Base-by-base conservation (phyloP, 2,329 filamentous ascomycete species). In the Teratosphaeriaceae sp. region DNA sequence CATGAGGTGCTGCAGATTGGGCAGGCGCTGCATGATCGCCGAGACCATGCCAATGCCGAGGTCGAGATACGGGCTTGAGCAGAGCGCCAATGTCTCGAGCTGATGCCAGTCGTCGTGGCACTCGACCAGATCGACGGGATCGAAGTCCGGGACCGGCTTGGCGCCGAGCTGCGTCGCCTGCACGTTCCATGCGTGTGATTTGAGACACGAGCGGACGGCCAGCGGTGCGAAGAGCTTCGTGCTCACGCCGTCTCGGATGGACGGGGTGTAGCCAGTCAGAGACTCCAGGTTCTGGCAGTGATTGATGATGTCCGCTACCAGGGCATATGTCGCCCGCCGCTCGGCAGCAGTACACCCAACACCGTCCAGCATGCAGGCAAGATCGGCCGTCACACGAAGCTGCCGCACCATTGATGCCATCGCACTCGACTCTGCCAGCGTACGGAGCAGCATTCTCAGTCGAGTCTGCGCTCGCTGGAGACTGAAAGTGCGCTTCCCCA, bases 261-360 rank as follows among this genome's bases (percentile, higher is more conserved):
- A 66, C n/a, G 73, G 61, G 38, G 70, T 67, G 43, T 78, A 71
- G 5, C 76, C 77, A 24, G 70, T 56, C 6, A 80, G 58, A 20
- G 68, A 67, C 57, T 80, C 74, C 18, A 80, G 58, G 46, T 74
- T 76, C 5, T 76, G 75, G 51, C 75, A 80, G 2, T 71, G 69
- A 70, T 78, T 76, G 23, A 80, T 72, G 27, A 80, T 64, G 1
- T 75, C 77, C 5, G 74, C 73, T 15, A 79, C 59, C 15, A 73
- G 46, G 45, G 76, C 71, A 33, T 72, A 62, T 41, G 76, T 72
- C 38, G 42, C 35, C 12, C 38, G 73, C 70, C 52, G 73, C 65
- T 54, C 65, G 66, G 45, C 68, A 58, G 45, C 26, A 57, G 43
- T 66, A 33, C 43, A 38, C 2, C 44, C 55, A 19, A 55, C 45